Evolutionary conservation across 495 filamentous ascomycete genomes (phyloP).

Genomic region (Rhizodiscina lignyota): DNA sequence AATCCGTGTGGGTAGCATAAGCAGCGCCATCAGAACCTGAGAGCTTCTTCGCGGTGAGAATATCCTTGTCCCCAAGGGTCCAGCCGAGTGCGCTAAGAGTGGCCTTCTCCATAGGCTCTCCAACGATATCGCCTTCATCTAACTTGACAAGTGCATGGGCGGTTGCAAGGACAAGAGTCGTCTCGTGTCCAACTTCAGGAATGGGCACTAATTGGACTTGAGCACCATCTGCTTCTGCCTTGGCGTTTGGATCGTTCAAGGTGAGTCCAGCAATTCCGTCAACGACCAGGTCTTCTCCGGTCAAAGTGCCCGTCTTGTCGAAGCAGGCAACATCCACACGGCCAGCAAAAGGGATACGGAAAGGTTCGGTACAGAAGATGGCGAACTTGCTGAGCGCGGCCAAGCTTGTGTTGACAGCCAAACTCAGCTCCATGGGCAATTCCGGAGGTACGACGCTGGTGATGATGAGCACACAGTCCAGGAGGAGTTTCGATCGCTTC

Average conservation of each 20-base stretch:
- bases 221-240: slow-evolving; percentile 60
- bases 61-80: slow-evolving; percentile 78
- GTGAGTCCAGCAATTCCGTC: slow-evolving; percentile 89
- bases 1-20: slow-evolving; percentile 25
- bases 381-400: slow-evolving; percentile 86
- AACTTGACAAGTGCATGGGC: slow-evolving; percentile 91
- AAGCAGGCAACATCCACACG: slow-evolving; percentile 96
- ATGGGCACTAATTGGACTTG: slow-evolving; percentile 57
- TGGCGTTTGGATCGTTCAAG: slow-evolving; percentile 46
- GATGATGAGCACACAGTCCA: slow-evolving; percentile 94
- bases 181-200: slow-evolving; percentile 50
- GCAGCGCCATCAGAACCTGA: slow-evolving; percentile 28
- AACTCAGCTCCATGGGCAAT: slow-evolving; percentile 91
- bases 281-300: slow-evolving; percentile 91
- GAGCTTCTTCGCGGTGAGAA: slow-evolving; percentile 42
- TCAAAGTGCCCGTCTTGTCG: slow-evolving; percentile 95
- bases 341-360: slow-evolving; percentile 95
- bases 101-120: slow-evolving; percentile 98
- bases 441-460: slow-evolving; percentile 96
- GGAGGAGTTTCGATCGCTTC: slow-evolving; percentile 89
- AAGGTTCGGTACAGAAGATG: slow-evolving; percentile 98
- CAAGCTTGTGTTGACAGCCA: slow-evolving; percentile 97
- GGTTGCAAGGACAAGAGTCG: slow-evolving; percentile 84
- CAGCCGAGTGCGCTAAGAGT: slow-evolving; percentile 80
- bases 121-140: slow-evolving; percentile 93